Conservation (phyloP, 164 flowering plant genomes). For the Brasenia schreberi region DNA sequence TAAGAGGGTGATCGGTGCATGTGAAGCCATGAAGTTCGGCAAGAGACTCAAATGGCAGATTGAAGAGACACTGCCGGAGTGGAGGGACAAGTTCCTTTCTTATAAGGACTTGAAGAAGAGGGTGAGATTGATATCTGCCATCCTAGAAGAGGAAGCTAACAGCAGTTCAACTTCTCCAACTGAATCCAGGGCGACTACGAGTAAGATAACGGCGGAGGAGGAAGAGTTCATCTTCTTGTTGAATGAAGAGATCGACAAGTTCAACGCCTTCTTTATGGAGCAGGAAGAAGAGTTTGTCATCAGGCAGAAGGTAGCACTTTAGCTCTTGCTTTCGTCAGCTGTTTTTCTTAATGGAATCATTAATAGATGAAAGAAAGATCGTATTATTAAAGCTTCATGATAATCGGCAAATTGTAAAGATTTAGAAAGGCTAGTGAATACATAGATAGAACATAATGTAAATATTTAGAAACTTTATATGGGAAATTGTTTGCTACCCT, state of each 20-base stretch:
- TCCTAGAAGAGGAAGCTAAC: not conserved
- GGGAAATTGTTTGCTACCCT: too few relatives aligned
- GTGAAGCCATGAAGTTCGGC: constrained; percentile 64
- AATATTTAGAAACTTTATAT: not conserved
- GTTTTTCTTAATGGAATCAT: too few relatives aligned
- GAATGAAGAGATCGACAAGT: constrained; percentile 71
- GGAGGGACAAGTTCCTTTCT: constrained; percentile 86
- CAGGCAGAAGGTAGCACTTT: constrained; percentile 35
- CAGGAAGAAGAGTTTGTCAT: constrained; percentile 83
- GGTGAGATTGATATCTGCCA: constrained; percentile 46
- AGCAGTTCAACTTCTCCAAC: not conserved
- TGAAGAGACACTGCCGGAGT: constrained; percentile 85
- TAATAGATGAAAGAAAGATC: too few relatives aligned
- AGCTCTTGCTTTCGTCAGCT: not conserved
- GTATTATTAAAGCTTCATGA: not conserved
- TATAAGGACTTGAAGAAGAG: constrained; percentile 82
- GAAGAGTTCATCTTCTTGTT: constrained; percentile 46
- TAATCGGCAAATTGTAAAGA: not conserved
- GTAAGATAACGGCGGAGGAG: constrained; percentile 6
- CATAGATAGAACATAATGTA: not conserved
- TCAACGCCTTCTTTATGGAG: constrained; percentile 74
- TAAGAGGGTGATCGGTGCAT: too few relatives aligned
- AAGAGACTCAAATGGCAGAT: constrained; percentile 82
- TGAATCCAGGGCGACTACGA: not conserved
- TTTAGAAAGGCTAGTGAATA: not conserved